Percentiles rank a stretch among this genome's conserved stretches.
Conservation (phyloP, 192 early-diverging fungal genomes). For the Phycomyces nitens region DNA sequence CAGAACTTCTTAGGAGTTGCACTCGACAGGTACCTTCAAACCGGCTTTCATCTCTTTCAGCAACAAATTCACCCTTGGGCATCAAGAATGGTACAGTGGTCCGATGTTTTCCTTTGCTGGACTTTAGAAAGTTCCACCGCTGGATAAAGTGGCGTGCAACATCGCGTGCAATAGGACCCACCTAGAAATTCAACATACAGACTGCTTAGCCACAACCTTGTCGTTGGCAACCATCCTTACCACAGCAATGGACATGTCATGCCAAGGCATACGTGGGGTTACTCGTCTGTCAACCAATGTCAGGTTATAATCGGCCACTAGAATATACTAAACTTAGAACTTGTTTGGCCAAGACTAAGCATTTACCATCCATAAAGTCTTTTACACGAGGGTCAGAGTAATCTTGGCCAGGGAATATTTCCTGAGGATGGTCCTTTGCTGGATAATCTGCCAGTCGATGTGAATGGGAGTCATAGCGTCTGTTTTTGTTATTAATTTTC, state of each 20-base stretch:
- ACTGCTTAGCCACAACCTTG: not conserved
- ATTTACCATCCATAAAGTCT: conserved; percentile 59
- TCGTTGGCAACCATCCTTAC: conserved; percentile 20
- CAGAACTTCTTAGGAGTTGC: conserved; percentile 66
- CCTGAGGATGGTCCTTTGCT: conserved; percentile 36
- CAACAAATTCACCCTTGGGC: conserved; percentile 72
- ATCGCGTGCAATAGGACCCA: conserved; percentile 79
- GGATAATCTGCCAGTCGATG: conserved; percentile 76
- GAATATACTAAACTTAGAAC: too few species aligned
- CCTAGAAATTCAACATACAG: conserved; percentile 17
- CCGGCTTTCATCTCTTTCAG: conserved; percentile 50
- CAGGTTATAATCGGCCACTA: conserved; percentile 21
- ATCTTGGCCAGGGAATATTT: conserved; percentile 74
- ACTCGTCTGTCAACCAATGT: conserved; percentile 43
- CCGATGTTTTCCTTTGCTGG: conserved; percentile 60
- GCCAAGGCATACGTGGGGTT: conserved; percentile 84
- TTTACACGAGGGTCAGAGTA: conserved; percentile 87
- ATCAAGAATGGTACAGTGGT: conserved; percentile 61
- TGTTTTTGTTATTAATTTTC: conserved; percentile 56
- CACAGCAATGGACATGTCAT: conserved; percentile 78
- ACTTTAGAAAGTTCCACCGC: conserved; percentile 86
- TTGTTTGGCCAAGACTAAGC: not conserved
- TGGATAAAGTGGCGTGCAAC: conserved; percentile 85
- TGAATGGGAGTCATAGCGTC: conserved; percentile 74
- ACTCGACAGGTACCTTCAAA: conserved; percentile 63